phyloP scores from a whole-genome alignment of 2,329 filamentous ascomycete genomes.

The Aureobasidium sp. region DNA sequence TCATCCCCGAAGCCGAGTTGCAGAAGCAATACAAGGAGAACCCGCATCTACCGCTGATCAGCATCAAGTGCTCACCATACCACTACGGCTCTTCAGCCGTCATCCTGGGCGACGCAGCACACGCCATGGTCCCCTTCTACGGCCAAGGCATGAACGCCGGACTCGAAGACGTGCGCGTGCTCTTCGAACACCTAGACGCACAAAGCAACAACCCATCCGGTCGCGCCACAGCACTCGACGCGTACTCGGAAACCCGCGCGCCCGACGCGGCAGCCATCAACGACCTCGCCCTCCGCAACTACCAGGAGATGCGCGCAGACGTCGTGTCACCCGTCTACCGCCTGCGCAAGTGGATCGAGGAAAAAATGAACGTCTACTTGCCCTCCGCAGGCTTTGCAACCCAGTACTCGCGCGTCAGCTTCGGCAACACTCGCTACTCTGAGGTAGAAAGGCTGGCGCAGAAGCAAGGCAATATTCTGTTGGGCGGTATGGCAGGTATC shows the following conservation, averaged over 20 bases:
- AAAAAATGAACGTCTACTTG: slow-evolving; percentile 67
- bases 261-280: slow-evolving; percentile 85
- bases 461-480: slow-evolving; percentile 52
- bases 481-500: slow-evolving; percentile 43
- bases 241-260: slow-evolving; percentile 68
- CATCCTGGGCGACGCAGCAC: slow-evolving; percentile 87
- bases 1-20: slow-evolving; percentile 63
- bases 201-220: slow-evolving; percentile 42
- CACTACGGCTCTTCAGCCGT: slow-evolving; percentile 71
- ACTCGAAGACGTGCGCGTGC: slow-evolving; percentile 82
- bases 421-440: slow-evolving; percentile 86
- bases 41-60: slow-evolving; percentile 87
- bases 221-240: slow-evolving; percentile 50
- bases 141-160: slow-evolving; percentile 97
- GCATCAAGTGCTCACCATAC: slow-evolving; percentile 85
- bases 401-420: slow-evolving; percentile 86
- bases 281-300: slow-evolving; percentile 84
- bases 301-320: slow-evolving; percentile 84
- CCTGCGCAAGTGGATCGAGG: slow-evolving; percentile 78
- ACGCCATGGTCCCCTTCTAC: slow-evolving; percentile 98
- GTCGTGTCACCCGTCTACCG: slow-evolving; percentile 73
- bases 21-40: slow-evolving; percentile 69
- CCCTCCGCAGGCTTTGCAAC: slow-evolving; percentile 82
- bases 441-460: slow-evolving; percentile 67
- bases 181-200: slow-evolving; percentile 76